These are phyloP conservation scores for Ustilago nuda DNA, from an alignment of 1,284 basidiomycete genomes.

Conservation along the genomic window DNA sequence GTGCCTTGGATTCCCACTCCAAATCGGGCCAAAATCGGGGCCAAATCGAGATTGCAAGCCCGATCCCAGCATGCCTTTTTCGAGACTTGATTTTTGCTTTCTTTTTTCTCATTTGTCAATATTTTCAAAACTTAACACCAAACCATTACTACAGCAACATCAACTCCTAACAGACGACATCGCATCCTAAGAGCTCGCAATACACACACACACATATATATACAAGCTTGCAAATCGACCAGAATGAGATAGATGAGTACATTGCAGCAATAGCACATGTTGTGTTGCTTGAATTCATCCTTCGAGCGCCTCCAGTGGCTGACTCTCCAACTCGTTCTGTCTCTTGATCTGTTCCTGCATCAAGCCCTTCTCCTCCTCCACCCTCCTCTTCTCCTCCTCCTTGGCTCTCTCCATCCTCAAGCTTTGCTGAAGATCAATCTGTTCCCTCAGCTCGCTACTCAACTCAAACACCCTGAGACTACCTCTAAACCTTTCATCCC, in stretches of 20 bases:
- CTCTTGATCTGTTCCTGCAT: constrained; percentile 34
- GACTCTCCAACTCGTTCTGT: constrained; percentile 38
- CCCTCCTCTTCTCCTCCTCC: constrained; percentile 18
- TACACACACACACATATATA: neutral
- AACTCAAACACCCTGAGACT: constrained; percentile 74
- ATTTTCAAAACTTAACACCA: neutral
- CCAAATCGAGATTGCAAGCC: constrained; percentile 11
- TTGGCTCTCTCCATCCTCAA: constrained; percentile 23
- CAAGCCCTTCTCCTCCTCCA: constrained; percentile 21
- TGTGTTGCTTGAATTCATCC: neutral
- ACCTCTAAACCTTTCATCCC: constrained; percentile 80
- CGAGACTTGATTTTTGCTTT: neutral
- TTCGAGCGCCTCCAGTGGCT: constrained; percentile 36
- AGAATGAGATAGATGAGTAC: neutral
- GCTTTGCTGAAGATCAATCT: constrained; percentile 32
- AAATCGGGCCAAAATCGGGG: too few relatives aligned
- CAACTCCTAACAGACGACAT: neutral
- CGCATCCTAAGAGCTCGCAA: neutral
- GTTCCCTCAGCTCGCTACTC: constrained; percentile 37
- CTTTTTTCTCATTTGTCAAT: neutral
- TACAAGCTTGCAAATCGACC: neutral
- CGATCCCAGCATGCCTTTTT: neutral
- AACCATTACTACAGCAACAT: neutral
- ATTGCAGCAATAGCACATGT: constrained; percentile 5
- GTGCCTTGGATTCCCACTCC: neutral